A percentile compares a stretch with the other conserved stretches of the same genome.
phyloP scores from a whole-genome alignment of 176 grass and related monocot genomes.

The Carex scoparia region DNA sequence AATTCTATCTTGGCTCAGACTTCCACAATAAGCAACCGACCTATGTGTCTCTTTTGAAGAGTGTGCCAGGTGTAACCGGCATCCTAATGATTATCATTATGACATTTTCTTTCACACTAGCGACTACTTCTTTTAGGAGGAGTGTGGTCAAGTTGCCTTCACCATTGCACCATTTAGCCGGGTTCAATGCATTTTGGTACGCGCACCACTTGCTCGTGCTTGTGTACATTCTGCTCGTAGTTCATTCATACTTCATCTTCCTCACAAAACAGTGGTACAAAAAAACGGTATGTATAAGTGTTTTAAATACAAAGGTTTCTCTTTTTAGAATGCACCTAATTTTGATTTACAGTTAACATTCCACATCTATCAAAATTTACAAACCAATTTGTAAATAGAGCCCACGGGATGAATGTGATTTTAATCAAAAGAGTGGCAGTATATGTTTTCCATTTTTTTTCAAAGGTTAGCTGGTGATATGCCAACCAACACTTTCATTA shows the following conservation, averaged over 20 bases:
- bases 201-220: constrained; percentile 88
- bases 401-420: not conserved
- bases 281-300: constrained; percentile 56
- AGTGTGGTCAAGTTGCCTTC: constrained; percentile 88
- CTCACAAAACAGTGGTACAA: constrained; percentile 92
- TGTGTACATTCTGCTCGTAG: constrained; percentile 67
- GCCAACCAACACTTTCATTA: not conserved
- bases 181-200: constrained; percentile 99
- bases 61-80: constrained; percentile 73
- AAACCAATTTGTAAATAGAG: not conserved
- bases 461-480: not conserved
- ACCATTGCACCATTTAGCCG: constrained; percentile 85
- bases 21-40: constrained; percentile 79
- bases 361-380: not conserved
- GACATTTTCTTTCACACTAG: constrained; percentile 94
- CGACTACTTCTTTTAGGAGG: constrained; percentile 74
- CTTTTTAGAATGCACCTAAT: not conserved
- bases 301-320: not conserved
- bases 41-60: constrained; percentile 53
- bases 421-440: not conserved
- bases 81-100: constrained; percentile 95
- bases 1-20: constrained; percentile 44
- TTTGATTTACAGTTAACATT: not conserved
- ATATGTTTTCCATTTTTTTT: not conserved
- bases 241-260: constrained; percentile 97